These are phyloP conservation scores for Plenodomus tracheiphilus DNA, from an alignment of 2,329 filamentous ascomycete genomes.

Conservation along the genomic window DNA sequence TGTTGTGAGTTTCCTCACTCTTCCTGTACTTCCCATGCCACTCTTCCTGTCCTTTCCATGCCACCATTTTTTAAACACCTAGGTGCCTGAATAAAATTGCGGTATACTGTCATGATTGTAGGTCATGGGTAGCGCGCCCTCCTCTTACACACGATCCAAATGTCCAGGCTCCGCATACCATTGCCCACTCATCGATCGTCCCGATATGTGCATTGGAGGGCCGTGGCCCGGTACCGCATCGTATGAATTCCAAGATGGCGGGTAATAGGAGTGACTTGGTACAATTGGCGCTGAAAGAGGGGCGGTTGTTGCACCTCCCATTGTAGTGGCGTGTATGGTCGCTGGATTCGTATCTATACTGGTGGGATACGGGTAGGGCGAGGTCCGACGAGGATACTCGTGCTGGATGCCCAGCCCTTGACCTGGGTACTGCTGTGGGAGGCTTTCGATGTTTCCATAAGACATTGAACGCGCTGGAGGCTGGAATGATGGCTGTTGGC, in stretches of 20 bases:
- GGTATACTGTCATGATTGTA: constrained; percentile 32
- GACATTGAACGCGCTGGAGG: constrained; percentile 45
- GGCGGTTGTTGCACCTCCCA: constrained; percentile 29
- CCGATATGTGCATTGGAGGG: constrained; percentile 31
- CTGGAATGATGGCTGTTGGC: constrained; percentile 30
- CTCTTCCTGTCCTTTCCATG: no score
- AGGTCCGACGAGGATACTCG: constrained; percentile 37
- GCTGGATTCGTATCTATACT: constrained; percentile 38
- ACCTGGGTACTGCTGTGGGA: constrained; percentile 37
- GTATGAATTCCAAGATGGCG: constrained; percentile 37
- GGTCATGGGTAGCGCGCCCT: constrained; percentile 32
- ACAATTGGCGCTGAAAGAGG: constrained; percentile 42
- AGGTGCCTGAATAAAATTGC: constrained; percentile 38
- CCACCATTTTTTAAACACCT: constrained; percentile 3
- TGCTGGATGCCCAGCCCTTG: constrained; percentile 37
- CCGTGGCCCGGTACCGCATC: constrained; percentile 25
- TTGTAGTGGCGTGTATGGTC: constrained; percentile 27
- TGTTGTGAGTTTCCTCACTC: no score
- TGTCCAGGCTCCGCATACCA: constrained; percentile 40
- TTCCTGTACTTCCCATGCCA: no score
- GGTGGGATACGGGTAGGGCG: constrained; percentile 39
- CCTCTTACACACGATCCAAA: constrained; percentile 42
- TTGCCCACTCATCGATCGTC: constrained; percentile 40
- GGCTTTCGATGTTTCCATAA: constrained; percentile 44
- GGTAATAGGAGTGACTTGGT: constrained; percentile 36